A percentile compares a stretch with the other conserved stretches of the same genome.
phyloP scores from a whole-genome alignment of 1,284 basidiomycete genomes.

The Acaromyces ingoldii region DNA sequence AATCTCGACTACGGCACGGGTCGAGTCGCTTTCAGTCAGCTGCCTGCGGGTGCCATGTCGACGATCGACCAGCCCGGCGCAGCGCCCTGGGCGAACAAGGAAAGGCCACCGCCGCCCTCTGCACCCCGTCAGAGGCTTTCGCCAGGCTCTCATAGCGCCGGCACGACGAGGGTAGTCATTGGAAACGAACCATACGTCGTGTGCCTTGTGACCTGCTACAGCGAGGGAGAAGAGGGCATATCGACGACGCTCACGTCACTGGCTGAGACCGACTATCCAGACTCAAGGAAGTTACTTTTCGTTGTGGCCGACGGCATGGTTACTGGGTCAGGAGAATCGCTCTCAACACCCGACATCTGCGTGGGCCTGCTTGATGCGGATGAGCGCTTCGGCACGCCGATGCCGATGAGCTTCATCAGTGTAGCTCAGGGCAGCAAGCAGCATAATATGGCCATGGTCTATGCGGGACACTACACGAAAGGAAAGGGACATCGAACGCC shows the following conservation, averaged over 20 bases:
- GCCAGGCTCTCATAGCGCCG: background rate
- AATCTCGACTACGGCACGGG: conserved; percentile 39
- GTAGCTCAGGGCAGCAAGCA: conserved; percentile 83
- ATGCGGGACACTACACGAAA: conserved; percentile 88
- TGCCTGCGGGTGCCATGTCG: conserved; percentile 90
- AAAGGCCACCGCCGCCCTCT: conserved; percentile 26
- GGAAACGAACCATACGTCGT: conserved; percentile 77
- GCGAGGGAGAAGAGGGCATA: conserved; percentile 88
- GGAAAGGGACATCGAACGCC: conserved; percentile 76
- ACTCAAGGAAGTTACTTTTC: conserved; percentile 84
- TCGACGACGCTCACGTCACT: conserved; percentile 89
- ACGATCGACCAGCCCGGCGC: conserved; percentile 81
- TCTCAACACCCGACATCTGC: conserved; percentile 92
- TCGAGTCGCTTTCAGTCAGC: conserved; percentile 83
- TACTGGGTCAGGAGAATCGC: conserved; percentile 89
- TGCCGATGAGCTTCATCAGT: conserved; percentile 87
- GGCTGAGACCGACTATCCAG: conserved; percentile 81
- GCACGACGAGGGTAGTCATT: conserved; percentile 30
- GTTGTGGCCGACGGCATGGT: conserved; percentile 98
- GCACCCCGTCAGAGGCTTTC: conserved; percentile 17
- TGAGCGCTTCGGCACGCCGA: conserved; percentile 89
- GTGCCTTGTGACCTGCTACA: conserved; percentile 95
- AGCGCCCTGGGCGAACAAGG: conserved; percentile 69
- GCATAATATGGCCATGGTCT: conserved; percentile 94
- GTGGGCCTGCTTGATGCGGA: conserved; percentile 88